These are phyloP conservation scores for Spiromastix sp. DNA, from an alignment of 2,329 filamentous ascomycete genomes.

Conservation along the genomic window DNA sequence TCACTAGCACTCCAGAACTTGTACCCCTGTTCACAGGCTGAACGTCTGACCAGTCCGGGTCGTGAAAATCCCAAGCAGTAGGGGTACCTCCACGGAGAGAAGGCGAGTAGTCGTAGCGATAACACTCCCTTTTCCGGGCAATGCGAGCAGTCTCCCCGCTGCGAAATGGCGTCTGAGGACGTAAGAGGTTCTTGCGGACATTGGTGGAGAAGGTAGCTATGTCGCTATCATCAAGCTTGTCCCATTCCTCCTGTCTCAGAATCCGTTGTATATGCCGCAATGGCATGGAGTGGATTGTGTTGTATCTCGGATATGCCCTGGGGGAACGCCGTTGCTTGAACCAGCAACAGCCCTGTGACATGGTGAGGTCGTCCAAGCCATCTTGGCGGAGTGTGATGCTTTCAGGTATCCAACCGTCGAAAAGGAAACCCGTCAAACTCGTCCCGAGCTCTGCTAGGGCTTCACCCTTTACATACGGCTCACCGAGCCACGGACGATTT, in stretches of 20 bases:
- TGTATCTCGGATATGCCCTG: slow-evolving; percentile 6
- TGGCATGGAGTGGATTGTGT: slow-evolving; percentile 7
- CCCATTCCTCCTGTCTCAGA: slow-evolving; percentile 4
- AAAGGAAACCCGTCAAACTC: slow-evolving; percentile 7
- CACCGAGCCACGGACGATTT: slow-evolving; percentile 6
- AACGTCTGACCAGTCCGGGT: slow-evolving; percentile 8
- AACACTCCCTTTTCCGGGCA: slow-evolving; percentile 3
- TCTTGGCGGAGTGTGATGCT: slow-evolving; percentile 5
- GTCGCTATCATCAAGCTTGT: slow-evolving; percentile 2
- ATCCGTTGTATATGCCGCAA: slow-evolving; percentile 7
- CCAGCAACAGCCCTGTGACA: slow-evolving; percentile 9
- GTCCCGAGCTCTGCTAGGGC: slow-evolving; percentile 6
- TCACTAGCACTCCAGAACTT: too few species aligned
- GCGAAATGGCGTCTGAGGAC: slow-evolving; percentile 4
- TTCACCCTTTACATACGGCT: slow-evolving; percentile 6
- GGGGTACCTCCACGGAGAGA: background rate
- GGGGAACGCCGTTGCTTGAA: slow-evolving; percentile 7
- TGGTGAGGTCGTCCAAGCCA: slow-evolving; percentile 4
- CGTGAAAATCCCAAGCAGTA: slow-evolving; percentile 7
- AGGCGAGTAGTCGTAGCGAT: slow-evolving; percentile 4
- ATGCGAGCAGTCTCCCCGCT: slow-evolving; percentile 6
- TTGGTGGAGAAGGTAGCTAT: slow-evolving; percentile 1
- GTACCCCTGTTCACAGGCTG: too few species aligned
- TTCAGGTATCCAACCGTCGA: slow-evolving; percentile 8
- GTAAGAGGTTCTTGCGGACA: slow-evolving; percentile 2